phyloP scores from a whole-genome alignment of 441 rosid genomes.

The Brassica hybrid region DNA sequence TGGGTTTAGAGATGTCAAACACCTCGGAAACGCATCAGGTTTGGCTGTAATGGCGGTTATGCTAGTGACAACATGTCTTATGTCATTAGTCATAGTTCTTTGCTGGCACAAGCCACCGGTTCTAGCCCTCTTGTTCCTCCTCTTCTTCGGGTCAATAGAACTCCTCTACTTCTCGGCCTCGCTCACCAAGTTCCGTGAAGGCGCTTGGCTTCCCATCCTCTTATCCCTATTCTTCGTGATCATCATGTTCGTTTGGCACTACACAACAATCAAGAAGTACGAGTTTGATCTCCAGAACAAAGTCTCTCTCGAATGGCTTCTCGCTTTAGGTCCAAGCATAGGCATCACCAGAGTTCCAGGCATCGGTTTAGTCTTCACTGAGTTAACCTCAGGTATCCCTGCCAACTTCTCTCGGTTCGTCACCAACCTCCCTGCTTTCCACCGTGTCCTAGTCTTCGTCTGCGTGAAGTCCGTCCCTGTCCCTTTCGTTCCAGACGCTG shows the following conservation, averaged over 20 bases:
- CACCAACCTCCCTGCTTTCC: constrained; percentile 98
- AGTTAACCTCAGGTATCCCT: constrained; percentile 89
- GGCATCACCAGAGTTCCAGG: constrained; percentile 96
- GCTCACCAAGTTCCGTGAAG: constrained; percentile 87
- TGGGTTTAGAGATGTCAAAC: constrained; percentile 96
- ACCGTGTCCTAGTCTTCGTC: constrained; percentile 83
- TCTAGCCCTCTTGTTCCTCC: constrained; percentile 69
- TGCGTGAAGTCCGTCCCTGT: constrained; percentile 96
- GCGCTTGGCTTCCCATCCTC: constrained; percentile 98
- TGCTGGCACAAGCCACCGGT: constrained; percentile 92
- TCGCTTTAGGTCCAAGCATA: constrained; percentile 89
- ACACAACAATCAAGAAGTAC: constrained; percentile 85
- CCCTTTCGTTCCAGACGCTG: constrained; percentile 82
- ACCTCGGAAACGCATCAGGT: constrained; percentile 91
- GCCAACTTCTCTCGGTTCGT: constrained; percentile 97
- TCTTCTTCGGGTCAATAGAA: constrained; percentile 89
- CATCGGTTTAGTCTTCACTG: constrained; percentile 87
- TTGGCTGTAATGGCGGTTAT: constrained; percentile 97
- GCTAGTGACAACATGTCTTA: constrained; percentile 96
- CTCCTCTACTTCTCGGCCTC: constrained; percentile 97
- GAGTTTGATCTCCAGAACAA: constrained; percentile 92
- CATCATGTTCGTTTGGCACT: constrained; percentile 95
- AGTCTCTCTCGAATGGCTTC: constrained; percentile 93
- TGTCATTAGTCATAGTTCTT: constrained; percentile 79
- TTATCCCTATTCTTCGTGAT: constrained; percentile 80